These are phyloP conservation scores for Fusarium solani-melongenae DNA, from an alignment of 2,329 filamentous ascomycete genomes.

Conservation along the genomic window DNA sequence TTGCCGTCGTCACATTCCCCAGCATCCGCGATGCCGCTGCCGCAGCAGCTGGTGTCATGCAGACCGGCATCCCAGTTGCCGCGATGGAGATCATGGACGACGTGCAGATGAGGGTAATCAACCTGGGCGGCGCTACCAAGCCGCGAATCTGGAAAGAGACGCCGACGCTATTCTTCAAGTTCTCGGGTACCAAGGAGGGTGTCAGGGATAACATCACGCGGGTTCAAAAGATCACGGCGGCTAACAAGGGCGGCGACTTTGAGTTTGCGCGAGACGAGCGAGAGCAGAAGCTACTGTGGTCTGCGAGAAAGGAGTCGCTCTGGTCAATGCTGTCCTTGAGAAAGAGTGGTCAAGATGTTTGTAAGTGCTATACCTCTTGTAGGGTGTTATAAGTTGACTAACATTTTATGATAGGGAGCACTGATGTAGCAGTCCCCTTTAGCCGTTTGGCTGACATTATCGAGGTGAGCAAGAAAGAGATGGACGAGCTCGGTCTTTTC, in stretches of 20 bases:
- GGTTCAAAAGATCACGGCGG: constrained; percentile 74
- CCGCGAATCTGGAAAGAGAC: constrained; percentile 78
- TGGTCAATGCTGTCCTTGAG: constrained; percentile 83
- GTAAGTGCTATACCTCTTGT: constrained; percentile 52
- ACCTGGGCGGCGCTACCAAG: constrained; percentile 76
- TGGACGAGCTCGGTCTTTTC: constrained; percentile 87
- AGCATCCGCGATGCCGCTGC: constrained; percentile 80
- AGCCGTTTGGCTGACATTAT: constrained; percentile 78
- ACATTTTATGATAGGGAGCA: constrained; percentile 67
- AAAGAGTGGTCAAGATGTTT: constrained; percentile 74
- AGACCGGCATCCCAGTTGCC: constrained; percentile 77
- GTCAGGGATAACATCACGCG: constrained; percentile 80
- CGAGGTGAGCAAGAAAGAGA: constrained; percentile 88
- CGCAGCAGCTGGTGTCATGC: constrained; percentile 80
- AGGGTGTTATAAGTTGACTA: neutral
- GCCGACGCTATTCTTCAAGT: constrained; percentile 87
- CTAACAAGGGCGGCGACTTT: constrained; percentile 73
- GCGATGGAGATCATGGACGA: constrained; percentile 92
- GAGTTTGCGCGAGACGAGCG: constrained; percentile 79
- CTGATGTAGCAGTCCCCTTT: constrained; percentile 86
- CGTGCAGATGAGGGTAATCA: constrained; percentile 86
- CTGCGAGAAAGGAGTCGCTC: constrained; percentile 83
- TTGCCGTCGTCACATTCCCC: constrained; percentile 84
- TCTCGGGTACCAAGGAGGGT: constrained; percentile 81
- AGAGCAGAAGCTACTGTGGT: constrained; percentile 83